A percentile compares a stretch with the other conserved stretches of the same genome.
phyloP scores from a whole-genome alignment of 441 rosid species.

The Arabidopsis lyrata region DNA sequence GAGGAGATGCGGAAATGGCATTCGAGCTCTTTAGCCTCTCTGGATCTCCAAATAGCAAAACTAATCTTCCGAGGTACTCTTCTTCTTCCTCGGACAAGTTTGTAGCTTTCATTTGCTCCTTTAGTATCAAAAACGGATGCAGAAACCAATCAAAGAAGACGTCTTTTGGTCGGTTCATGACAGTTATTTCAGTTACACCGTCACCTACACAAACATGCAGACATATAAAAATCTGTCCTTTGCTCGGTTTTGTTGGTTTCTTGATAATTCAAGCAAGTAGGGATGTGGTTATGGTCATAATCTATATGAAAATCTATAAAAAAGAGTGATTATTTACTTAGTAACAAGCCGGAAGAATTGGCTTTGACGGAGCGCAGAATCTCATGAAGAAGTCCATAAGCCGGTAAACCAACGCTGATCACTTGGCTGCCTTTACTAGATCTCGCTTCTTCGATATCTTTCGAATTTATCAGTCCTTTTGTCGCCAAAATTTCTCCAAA shows the following conservation, averaged over 20 bases:
- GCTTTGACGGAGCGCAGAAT: conserved; percentile 69
- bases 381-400: conserved; percentile 73
- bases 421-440: conserved; percentile 64
- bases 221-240: background rate
- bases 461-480: conserved; percentile 77
- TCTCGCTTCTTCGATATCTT: conserved; percentile 85
- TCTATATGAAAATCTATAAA: background rate
- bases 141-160: conserved; percentile 87
- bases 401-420: conserved; percentile 82
- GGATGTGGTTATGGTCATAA: background rate
- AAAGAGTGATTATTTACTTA: conserved; percentile 47
- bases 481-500: conserved; percentile 68
- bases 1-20: conserved; percentile 57
- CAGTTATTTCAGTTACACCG: conserved; percentile 64
- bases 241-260: background rate
- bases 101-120: conserved; percentile 85
- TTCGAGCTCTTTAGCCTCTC: conserved; percentile 62
- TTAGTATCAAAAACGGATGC: conserved; percentile 79
- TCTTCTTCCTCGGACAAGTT: conserved; percentile 76
- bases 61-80: conserved; percentile 76
- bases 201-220: conserved; percentile 55
- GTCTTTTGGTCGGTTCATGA: conserved; percentile 76
- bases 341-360: conserved; percentile 71
- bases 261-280: background rate
- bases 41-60: conserved; percentile 67